Conservation (phyloP, 2,329 filamentous ascomycete species). For the Talaromyces sp. region DNA sequence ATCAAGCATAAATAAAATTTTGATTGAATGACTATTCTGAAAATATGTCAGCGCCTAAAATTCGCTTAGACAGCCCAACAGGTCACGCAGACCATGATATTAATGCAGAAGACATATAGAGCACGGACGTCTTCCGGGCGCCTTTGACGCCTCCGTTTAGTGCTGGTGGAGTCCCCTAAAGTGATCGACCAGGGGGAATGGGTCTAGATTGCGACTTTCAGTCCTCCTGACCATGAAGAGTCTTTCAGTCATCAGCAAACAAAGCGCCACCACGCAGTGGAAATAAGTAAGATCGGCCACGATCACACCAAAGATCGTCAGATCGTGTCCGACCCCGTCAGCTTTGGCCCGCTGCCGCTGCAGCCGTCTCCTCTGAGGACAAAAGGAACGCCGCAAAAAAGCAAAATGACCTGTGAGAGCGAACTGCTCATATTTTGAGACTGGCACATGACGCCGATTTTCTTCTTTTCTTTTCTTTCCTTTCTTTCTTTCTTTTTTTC, state of each 20-base stretch:
- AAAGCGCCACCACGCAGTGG: constrained; percentile 19
- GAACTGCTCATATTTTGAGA: constrained; percentile 4
- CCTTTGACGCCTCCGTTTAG: background rate
- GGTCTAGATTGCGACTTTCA: constrained; percentile 14
- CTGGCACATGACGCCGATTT: background rate
- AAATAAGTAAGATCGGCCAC: constrained; percentile 17
- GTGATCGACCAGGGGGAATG: constrained; percentile 2
- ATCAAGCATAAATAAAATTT: constrained; percentile 4
- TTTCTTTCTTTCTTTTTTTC: background rate
- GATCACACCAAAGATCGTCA: constrained; percentile 20
- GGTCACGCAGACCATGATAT: constrained; percentile 5
- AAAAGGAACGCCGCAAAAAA: constrained; percentile 5
- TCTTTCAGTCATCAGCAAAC: constrained; percentile 18
- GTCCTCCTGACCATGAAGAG: constrained; percentile 15
- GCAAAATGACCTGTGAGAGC: constrained; percentile 24
- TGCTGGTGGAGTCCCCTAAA: background rate
- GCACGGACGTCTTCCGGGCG: constrained; percentile 1
- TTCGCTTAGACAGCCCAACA: background rate
- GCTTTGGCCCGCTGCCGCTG: constrained; percentile 21
- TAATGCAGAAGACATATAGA: background rate
- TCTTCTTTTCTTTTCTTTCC: background rate
- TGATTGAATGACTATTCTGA: background rate
- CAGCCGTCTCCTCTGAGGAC: constrained; percentile 10
- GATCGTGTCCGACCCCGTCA: constrained; percentile 9
- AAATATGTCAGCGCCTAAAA: background rate